A percentile compares a stretch with the other conserved stretches of the same genome.
phyloP scores from a whole-genome alignment of 148 eudicot genomes.

The Dysphania ambrosioides region DNA sequence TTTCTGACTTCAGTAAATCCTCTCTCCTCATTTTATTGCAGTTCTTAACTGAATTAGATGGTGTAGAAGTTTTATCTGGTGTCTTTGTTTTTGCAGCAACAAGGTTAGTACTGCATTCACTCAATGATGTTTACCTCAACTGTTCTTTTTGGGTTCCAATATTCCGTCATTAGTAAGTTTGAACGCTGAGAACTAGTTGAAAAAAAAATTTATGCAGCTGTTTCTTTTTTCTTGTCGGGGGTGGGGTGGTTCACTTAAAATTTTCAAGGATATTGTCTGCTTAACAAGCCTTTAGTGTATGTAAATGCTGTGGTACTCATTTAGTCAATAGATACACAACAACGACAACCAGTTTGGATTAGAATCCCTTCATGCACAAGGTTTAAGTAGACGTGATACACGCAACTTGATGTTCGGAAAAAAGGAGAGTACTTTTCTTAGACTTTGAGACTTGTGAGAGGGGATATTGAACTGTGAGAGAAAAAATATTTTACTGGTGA shows the following conservation, averaged over 20 bases:
- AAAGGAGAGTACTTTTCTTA: neutral
- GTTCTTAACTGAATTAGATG: constrained; percentile 96
- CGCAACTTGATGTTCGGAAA: neutral
- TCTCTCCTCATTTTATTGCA: constrained; percentile 30
- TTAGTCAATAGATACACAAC: neutral
- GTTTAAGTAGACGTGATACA: neutral
- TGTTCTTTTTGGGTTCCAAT: neutral
- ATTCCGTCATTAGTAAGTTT: too few species aligned
- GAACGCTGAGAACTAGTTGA: too few species aligned
- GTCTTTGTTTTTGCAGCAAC: constrained; percentile 99
- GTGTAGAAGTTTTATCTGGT: constrained; percentile 90
- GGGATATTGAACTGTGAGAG: neutral
- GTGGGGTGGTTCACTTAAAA: too few species aligned
- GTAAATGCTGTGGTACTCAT: neutral
- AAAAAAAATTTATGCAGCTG: too few species aligned
- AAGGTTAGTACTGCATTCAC: constrained; percentile 45
- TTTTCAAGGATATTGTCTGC: too few species aligned
- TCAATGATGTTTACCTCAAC: neutral
- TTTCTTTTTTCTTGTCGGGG: too few species aligned
- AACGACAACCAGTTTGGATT: neutral
- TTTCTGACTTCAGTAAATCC: constrained; percentile 6
- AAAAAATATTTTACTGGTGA: neutral
- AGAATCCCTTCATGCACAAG: neutral
- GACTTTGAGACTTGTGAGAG: neutral
- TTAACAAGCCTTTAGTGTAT: neutral